Conservation (phyloP, 345 rosid species). For the Aegle marmelos region DNA sequence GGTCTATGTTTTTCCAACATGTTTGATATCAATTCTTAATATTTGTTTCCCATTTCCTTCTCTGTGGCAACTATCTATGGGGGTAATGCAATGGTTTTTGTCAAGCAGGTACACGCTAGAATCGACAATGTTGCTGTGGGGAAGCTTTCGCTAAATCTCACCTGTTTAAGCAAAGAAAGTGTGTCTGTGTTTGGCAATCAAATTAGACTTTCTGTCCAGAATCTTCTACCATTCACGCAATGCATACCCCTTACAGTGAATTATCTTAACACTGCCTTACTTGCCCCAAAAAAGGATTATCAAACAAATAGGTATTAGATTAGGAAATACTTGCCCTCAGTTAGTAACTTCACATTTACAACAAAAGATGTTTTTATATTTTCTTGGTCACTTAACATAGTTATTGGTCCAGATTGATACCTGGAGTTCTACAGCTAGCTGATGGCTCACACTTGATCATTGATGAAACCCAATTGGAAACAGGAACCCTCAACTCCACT, state of each 20-base stretch:
- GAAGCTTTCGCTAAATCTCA: conserved; percentile 79
- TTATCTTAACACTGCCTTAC: conserved; percentile 59
- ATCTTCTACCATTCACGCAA: conserved; percentile 68
- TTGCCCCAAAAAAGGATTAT: conserved; percentile 89
- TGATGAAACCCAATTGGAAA: conserved; percentile 76
- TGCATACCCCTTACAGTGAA: conserved; percentile 62
- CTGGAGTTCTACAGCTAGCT: conserved; percentile 75
- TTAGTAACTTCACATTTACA: neutral
- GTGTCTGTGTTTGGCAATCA: conserved; percentile 56
- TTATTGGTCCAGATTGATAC: conserved; percentile 48
- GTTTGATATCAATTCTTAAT: neutral
- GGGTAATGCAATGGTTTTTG: neutral
- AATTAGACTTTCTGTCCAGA: conserved; percentile 45
- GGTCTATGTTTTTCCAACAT: neutral
- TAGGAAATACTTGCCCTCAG: neutral
- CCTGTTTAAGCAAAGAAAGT: conserved; percentile 60
- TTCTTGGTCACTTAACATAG: conserved; percentile 6
- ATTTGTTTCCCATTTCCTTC: neutral
- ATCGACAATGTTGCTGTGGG: conserved; percentile 82
- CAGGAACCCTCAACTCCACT: conserved; percentile 69
- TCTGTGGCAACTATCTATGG: neutral
- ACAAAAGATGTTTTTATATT: neutral
- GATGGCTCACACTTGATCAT: conserved; percentile 75
- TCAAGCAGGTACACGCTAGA: conserved; percentile 70
- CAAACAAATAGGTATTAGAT: conserved; percentile 51